Evolutionary conservation across 495 filamentous ascomycete species (phyloP), one percentile per base, ranked within the genome.

Genomic region (Penicillium angulare): DNA sequence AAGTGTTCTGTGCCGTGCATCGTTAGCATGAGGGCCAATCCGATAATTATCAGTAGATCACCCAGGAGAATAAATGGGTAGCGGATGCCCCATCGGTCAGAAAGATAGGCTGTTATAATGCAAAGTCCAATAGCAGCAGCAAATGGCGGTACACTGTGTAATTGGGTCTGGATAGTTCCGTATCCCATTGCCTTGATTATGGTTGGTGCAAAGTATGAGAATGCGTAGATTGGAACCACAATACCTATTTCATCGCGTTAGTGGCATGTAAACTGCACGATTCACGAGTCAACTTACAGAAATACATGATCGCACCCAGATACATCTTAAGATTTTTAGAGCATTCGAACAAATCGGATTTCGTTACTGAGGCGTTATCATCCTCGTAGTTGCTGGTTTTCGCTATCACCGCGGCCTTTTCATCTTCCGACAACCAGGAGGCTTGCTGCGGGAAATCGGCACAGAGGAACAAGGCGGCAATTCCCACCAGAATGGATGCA

Each of bases 1-100:
- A 16, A 89, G 63, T n/a, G 77, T 83, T 0, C 60, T 74, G 51
- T 88, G 88, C 61, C 82, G 49, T 81, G 78, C 20, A 76, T 70
- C 40, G 67, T 73, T 18, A 89, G 55, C 15, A 91, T 69, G 40
- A 87, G 79, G 10, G 59, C 74, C 44, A 88, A 82, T 15, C 85
- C 88, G 7, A 73, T 55, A 33, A 89, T 77, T 26, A 69, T 54
- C 3, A 68, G 55, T 31, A 56, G 53, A 18, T 89, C 50, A 34
- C 58, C 63, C 48, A 85, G 69, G 0, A 80, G 67, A 29, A 75
- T 60, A 20, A 85, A 59, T 20, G 78, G 45, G 22, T 57, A 57
- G 10, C 63, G 61, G 17, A 63, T 41, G 18, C 44, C 38, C 13
- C 61, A 42, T 9, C 41, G 42, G 48, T 69, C 66, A 5, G 63